Evolutionary conservation across 2,329 filamentous ascomycete genomes (phyloP).

Genomic region (Orbilia oligospora): DNA sequence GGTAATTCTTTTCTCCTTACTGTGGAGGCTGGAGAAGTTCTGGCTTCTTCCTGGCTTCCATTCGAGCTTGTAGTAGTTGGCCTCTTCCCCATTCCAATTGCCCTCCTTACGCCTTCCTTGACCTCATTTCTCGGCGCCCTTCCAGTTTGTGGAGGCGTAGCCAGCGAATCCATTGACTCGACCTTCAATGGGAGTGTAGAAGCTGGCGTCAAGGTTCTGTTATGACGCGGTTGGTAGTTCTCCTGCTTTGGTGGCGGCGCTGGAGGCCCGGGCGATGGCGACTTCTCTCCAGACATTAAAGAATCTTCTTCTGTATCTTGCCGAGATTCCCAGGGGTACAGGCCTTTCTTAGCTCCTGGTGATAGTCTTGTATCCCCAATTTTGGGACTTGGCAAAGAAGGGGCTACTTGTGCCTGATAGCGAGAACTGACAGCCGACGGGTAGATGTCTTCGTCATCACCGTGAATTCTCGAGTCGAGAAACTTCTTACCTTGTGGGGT

Average conservation of each 20-base stretch:
- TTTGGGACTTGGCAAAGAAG: slow-evolving; percentile 52
- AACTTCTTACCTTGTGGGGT: slow-evolving; percentile 29
- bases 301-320: slow-evolving; percentile 55
- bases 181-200: slow-evolving; percentile 40
- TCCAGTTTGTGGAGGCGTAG: slow-evolving; percentile 48
- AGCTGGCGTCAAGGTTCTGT: slow-evolving; percentile 52
- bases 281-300: slow-evolving; percentile 52
- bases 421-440: slow-evolving; percentile 45
- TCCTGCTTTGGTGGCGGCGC: slow-evolving; percentile 53
- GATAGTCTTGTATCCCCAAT: slow-evolving; percentile 43
- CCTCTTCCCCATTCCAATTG: slow-evolving; percentile 31
- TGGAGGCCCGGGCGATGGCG: slow-evolving; percentile 47
- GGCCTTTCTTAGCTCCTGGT: slow-evolving; percentile 50
- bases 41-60: slow-evolving; percentile 31
- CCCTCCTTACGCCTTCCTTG: slow-evolving; percentile 33
- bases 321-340: slow-evolving; percentile 59
- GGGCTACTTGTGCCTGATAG: slow-evolving; percentile 36
- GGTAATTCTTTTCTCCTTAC: slow-evolving; percentile 49
- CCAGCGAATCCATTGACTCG: slow-evolving; percentile 50
- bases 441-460: slow-evolving; percentile 59
- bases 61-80: slow-evolving; percentile 35
- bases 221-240: slow-evolving; percentile 44
- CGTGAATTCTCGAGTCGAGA: slow-evolving; percentile 54
- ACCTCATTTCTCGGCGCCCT: slow-evolving; percentile 42
- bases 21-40: slow-evolving; percentile 38